Percentiles rank a stretch among this genome's conserved stretches.
Evolutionary conservation across 2,329 filamentous ascomycete species (phyloP).

Genomic region (Fusarium clavum): DNA sequence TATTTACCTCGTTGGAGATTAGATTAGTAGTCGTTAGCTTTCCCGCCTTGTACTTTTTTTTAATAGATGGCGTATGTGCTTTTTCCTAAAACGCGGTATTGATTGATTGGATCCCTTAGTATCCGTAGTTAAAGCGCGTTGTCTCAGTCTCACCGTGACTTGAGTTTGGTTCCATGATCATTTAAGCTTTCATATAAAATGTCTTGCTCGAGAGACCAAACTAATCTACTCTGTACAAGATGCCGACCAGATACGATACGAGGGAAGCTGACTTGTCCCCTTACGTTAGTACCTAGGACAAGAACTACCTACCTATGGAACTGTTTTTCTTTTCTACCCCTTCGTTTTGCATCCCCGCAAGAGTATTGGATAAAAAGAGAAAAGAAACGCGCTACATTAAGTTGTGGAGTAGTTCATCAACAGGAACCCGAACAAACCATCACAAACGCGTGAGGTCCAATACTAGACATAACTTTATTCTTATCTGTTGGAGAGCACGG

Average conservation of each 20-base stretch:
- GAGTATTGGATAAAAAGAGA: conserved; percentile 24
- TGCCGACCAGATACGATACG: conserved; percentile 33
- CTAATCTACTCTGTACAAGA: not conserved
- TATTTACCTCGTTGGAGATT: not conserved
- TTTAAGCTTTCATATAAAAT: conserved; percentile 28
- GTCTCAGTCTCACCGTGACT: conserved; percentile 31
- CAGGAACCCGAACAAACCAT: conserved; percentile 1
- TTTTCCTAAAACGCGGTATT: conserved; percentile 17
- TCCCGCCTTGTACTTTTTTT: conserved; percentile 34
- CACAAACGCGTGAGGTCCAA: conserved; percentile 28
- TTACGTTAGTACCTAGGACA: conserved; percentile 10
- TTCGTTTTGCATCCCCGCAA: conserved; percentile 39
- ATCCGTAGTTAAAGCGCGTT: conserved; percentile 2
- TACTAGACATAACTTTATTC: conserved; percentile 26
- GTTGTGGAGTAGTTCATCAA: not conserved
- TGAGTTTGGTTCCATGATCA: conserved; percentile 10
- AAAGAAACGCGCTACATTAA: conserved; percentile 31
- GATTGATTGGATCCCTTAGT: not conserved
- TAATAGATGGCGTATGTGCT: conserved; percentile 6
- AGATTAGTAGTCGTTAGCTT: conserved; percentile 3
- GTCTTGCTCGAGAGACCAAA: conserved; percentile 14
- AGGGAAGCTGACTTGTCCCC: conserved; percentile 34
- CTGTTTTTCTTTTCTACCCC: conserved; percentile 19
- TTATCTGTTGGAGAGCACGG: conserved; percentile 5
- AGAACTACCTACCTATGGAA: not conserved